Evolutionary conservation across 2,329 filamentous ascomycete genomes (phyloP), one percentile per base, ranked within the genome.

Genomic region (Fusarium drepaniforme): DNA sequence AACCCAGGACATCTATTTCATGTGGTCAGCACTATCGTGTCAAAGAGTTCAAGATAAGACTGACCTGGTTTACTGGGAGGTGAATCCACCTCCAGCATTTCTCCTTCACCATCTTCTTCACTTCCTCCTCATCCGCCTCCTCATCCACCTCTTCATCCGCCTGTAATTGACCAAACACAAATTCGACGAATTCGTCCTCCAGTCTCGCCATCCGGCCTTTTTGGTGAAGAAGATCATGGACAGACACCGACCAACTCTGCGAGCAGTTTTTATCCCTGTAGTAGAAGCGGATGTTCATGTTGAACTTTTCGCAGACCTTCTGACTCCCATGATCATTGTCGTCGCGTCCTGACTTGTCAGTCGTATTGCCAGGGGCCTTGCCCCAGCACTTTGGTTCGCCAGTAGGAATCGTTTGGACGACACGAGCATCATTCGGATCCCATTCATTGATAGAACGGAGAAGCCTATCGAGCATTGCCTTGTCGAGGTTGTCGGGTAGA

Each of bases 1-100:
- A 16, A 66, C 23, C 64, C 64, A 66, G 23, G 64, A 59, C 64
- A 66, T 66, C 38, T 56, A 4, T 56, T 56, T 56, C 15, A 28
- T 30, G 16, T 5, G 23, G 28, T 56, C 21, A 56, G 51, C 6
- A 15, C 18, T 15, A 33, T 56, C 28, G 11, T n/a, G 8, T 16
- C 21, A 33, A 56, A 13, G 18, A 0, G 11, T 35, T 12, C 51
- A 28, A 13, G 51, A 35, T 8, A 33, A 35, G 13, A 8, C 11
- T 33, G 11, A 67, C 67, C 57, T 72, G 64, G 42, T 72, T 72
- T 7, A 59, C 33, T 3, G 70, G 67, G 30, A 70, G 38, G 30
- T 70, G 68, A 37, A 72, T 70, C 70, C 70, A 72, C 59, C 28
- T 59, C 70, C 66, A 72, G 9, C 38, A 21, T 5, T 53, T 18